Percentiles rank a stretch among this genome's conserved stretches.
Conservation (phyloP, 75 land plant genomes). For the Gnetum montanum region DNA sequence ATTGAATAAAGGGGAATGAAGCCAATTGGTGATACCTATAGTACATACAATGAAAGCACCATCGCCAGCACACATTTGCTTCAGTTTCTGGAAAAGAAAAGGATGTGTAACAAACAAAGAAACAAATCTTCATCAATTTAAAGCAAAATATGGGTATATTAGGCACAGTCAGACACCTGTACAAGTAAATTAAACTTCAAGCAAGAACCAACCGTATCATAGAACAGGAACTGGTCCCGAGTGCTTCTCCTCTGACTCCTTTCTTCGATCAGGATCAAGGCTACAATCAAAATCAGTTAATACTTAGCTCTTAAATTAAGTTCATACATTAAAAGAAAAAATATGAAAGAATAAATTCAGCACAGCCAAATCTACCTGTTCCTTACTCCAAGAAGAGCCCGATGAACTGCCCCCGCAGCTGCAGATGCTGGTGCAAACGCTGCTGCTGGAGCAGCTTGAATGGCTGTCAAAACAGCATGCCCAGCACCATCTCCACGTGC, state of each 20-base stretch:
- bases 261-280: conserved; percentile 70
- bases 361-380: conserved; percentile 40
- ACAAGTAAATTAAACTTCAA: too few species aligned
- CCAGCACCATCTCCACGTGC: conserved; percentile 68
- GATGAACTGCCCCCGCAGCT: conserved; percentile 67
- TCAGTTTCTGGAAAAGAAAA: too few species aligned
- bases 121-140: too few species aligned
- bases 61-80: too few species aligned
- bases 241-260: conserved; percentile 75
- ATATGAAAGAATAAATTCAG: background rate
- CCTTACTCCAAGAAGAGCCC: conserved; percentile 68
- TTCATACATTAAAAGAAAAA: background rate
- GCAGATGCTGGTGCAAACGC: conserved; percentile 81
- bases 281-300: conserved; percentile 43
- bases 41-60: too few species aligned
- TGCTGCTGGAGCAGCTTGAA: conserved; percentile 66
- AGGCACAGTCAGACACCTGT: too few species aligned
- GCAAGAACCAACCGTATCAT: background rate
- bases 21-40: too few species aligned
- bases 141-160: too few species aligned
- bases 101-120: too few species aligned
- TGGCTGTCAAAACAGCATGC: conserved; percentile 68
- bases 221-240: conserved; percentile 33
- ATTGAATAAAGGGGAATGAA: too few species aligned
- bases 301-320: background rate